Percentiles rank a stretch among this genome's conserved stretches.
Conservation (phyloP, 371 early-diverging fungal species). For the Mortierella sp. region DNA sequence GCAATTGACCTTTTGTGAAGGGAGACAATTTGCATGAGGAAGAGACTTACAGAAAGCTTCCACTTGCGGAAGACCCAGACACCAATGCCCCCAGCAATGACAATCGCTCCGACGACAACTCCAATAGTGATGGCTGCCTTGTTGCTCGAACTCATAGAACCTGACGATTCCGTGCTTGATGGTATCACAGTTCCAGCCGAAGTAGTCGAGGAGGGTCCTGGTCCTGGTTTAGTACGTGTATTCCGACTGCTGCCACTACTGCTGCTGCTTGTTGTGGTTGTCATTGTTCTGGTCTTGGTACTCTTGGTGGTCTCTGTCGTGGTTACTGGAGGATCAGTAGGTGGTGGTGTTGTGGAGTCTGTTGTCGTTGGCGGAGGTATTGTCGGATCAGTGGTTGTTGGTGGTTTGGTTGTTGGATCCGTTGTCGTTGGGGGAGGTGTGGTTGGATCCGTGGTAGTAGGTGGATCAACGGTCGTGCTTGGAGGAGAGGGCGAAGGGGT, state of each 20-base stretch:
- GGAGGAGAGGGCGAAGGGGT: conserved; percentile 8
- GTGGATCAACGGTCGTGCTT: no score
- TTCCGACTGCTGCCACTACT: background rate
- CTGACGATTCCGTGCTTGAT: conserved; percentile 2
- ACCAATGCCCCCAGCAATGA: conserved; percentile 40
- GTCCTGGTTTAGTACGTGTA: background rate
- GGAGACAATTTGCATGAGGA: background rate
- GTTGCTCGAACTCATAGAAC: conserved; percentile 20
- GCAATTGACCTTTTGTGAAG: background rate
- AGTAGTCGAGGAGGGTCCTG: background rate
- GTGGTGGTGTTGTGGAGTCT: conserved; percentile 3
- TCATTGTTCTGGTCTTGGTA: background rate
- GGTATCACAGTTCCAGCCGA: background rate
- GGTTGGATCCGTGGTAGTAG: conserved; percentile 15
- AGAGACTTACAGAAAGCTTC: conserved; percentile 52
- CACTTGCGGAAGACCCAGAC: conserved; percentile 58
- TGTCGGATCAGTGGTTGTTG: conserved; percentile 5
- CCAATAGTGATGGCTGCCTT: conserved; percentile 47
- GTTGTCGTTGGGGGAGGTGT: background rate
- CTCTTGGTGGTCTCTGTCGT: background rate
- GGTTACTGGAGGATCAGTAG: conserved; percentile 13
- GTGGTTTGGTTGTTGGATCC: background rate
- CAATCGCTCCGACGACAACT: conserved; percentile 46
- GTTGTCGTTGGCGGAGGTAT: background rate
- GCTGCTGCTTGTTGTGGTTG: background rate